Evolutionary conservation across 108 stramenopile genomes (phyloP).

Genomic region (Schizochytrium sp.): DNA sequence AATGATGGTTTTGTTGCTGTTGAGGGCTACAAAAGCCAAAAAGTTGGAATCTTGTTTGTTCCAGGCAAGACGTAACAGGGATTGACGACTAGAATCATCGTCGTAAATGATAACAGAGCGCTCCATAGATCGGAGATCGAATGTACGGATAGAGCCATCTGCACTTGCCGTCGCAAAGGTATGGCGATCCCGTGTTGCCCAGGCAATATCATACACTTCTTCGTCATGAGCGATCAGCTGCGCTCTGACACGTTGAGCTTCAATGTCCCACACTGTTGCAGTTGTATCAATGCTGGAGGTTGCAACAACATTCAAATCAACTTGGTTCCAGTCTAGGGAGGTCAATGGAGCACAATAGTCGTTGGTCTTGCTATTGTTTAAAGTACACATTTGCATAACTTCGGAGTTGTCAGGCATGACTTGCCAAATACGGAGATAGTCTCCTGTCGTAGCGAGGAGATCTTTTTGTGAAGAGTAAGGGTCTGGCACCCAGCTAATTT

Average conservation of each 20-base stretch:
- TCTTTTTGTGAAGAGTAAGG: conserved; percentile 76
- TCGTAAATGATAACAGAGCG: conserved; percentile 98
- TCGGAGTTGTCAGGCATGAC: conserved; percentile 58
- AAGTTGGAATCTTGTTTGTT: conserved; percentile 99
- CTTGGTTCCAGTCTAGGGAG: conserved; percentile 95
- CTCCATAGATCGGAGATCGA: conserved; percentile 93
- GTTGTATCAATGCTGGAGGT: conserved; percentile 96
- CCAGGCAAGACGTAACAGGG: conserved; percentile 94
- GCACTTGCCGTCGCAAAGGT: conserved; percentile 94
- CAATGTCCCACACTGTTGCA: conserved; percentile 97
- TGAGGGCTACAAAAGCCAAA: conserved; percentile 90
- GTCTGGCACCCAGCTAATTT: conserved; percentile 89
- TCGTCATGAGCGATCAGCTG: conserved; percentile 99
- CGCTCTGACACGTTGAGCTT: conserved; percentile 84
- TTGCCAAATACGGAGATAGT: conserved; percentile 94
- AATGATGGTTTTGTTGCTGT: conserved; percentile 69
- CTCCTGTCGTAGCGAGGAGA: conserved; percentile 95
- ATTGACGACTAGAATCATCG: conserved; percentile 82
- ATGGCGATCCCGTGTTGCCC: conserved; percentile 89
- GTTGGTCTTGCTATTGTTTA: conserved; percentile 84
- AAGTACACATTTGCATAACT: neutral
- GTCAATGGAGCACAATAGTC: conserved; percentile 96
- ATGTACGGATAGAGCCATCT: conserved; percentile 95
- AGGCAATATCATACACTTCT: conserved; percentile 98
- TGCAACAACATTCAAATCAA: conserved; percentile 86